Evolutionary conservation across 2,329 filamentous ascomycete species (phyloP).

Genomic region (Ascochyta koolunga): DNA sequence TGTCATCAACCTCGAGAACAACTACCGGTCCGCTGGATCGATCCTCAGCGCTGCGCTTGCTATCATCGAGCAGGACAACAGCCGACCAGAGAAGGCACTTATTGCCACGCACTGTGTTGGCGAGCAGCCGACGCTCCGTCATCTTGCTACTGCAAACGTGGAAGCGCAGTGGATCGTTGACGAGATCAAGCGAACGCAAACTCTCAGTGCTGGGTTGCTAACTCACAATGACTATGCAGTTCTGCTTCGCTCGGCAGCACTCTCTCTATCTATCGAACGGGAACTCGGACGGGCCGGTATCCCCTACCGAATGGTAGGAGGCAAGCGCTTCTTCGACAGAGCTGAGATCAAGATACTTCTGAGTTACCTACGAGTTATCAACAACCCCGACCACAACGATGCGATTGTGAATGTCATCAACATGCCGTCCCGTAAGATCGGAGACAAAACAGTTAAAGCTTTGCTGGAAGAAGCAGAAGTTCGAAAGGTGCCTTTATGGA

Average conservation of each 20-base stretch:
- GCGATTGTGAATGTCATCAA: slow-evolving; percentile 85
- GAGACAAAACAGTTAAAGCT: slow-evolving; percentile 75
- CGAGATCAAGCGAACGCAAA: slow-evolving; percentile 74
- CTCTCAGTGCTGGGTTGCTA: slow-evolving; percentile 76
- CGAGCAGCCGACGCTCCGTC: slow-evolving; percentile 79
- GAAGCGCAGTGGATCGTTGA: slow-evolving; percentile 90
- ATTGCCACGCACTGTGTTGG: slow-evolving; percentile 81
- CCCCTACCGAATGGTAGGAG: slow-evolving; percentile 90
- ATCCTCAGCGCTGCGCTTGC: slow-evolving; percentile 81
- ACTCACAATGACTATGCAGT: slow-evolving; percentile 81
- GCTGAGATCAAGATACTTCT: slow-evolving; percentile 85
- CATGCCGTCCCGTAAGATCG: slow-evolving; percentile 78
- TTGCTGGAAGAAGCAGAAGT: slow-evolving; percentile 78
- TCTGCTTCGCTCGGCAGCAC: slow-evolving; percentile 78
- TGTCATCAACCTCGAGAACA: slow-evolving; percentile 86
- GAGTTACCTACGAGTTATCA: slow-evolving; percentile 85
- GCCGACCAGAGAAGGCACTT: slow-evolving; percentile 78
- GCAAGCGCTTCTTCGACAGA: slow-evolving; percentile 89
- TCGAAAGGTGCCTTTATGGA: slow-evolving; percentile 74
- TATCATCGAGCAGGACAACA: slow-evolving; percentile 88
- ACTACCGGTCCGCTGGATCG: slow-evolving; percentile 87
- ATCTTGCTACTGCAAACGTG: slow-evolving; percentile 68
- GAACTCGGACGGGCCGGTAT: slow-evolving; percentile 81
- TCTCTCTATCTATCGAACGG: slow-evolving; percentile 86
- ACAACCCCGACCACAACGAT: slow-evolving; percentile 86